Evolutionary conservation across 805 yeast genomes (phyloP), one percentile per base, ranked within the genome.

Genomic region (baker's yeast (Saccharomyces cerevisiae)): DNA sequence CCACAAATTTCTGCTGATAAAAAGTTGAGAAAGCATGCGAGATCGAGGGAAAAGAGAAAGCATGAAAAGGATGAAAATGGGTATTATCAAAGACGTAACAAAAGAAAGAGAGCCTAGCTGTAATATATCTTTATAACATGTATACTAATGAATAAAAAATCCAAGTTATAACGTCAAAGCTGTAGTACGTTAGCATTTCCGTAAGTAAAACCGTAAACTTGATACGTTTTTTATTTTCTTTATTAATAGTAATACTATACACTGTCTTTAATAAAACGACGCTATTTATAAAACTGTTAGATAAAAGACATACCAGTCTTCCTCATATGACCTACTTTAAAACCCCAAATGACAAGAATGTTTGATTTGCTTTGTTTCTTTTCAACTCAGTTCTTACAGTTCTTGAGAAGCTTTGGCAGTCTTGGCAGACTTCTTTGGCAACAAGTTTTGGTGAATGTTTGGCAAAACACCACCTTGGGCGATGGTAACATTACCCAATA

Each of bases 381-480:
- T 32, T 21, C 6, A 9, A 26, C 30, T 14, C 28, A 46, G 13
- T 49, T 22, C 56, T 75, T 76, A 82, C 75, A 81, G 79, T 75
- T 81, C 85, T 75, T 82, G 85, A 69, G 85, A 81, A 70, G 83
- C 83, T 71, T 80, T 80, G 59, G 78, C 75, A 57, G 78, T 71
- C 71, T 81, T 81, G 52, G 79, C 76, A 59, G 84, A 75, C 79
- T 84, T 85, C 80, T 85, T 81, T 75, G 92, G 91, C 70, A 91
- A 84, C 75, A 91, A 85, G 80, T 85, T 85, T 78, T 85, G 89
- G 79, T 89, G 96, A 73, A 90, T 88, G 85, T 89, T 89, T 80
- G 97, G 97, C 76, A 91, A 83, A 69, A 92, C 97, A 88, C 97
- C 97, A 85, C 97, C 97, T 78, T 90, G 96, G 65, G 97, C 97